A percentile compares a stretch with the other conserved stretches of the same genome.
Evolutionary conservation across 2,329 filamentous ascomycete species (phyloP).

Genomic region (Colletotrichum somersetense): DNA sequence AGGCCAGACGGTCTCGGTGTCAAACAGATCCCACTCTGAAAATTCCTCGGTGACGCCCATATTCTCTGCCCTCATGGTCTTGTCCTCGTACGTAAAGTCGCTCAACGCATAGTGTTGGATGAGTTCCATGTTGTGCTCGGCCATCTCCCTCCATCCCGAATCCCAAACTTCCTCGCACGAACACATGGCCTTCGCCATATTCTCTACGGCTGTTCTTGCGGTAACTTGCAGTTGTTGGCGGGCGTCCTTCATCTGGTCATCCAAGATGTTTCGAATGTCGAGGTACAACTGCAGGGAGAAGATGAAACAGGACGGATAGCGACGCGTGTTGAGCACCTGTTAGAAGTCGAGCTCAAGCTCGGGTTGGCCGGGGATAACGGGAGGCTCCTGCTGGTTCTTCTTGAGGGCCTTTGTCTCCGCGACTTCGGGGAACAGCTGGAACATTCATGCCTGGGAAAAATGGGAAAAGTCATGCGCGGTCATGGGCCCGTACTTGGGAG

Average conservation of each 20-base stretch:
- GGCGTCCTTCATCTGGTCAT: constrained; percentile 9
- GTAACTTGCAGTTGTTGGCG: background rate
- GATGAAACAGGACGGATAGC: background rate
- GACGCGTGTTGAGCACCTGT: background rate
- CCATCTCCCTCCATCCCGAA: background rate
- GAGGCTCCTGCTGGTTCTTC: background rate
- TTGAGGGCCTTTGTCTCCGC: background rate
- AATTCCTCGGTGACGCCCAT: constrained; percentile 11
- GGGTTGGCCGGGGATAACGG: constrained; percentile 3
- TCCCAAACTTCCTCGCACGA: constrained; percentile 2
- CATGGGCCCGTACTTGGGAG: constrained; percentile 13
- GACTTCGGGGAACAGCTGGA: constrained; percentile 7
- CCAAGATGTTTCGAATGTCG: constrained; percentile 21
- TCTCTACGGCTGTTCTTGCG: background rate
- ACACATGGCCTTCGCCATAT: background rate
- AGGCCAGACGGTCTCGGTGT: constrained; percentile 12
- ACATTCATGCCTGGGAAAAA: background rate
- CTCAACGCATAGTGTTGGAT: background rate
- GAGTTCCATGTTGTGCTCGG: background rate
- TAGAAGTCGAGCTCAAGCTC: constrained; percentile 8
- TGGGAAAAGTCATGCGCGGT: background rate
- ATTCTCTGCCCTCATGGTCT: background rate
- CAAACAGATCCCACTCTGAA: background rate
- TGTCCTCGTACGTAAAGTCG: constrained; percentile 5
- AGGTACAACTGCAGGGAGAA: constrained; percentile 12